Percentiles rank a stretch among this genome's conserved stretches.
Evolutionary conservation across 495 filamentous ascomycete species (phyloP).

Genomic region (Lasiosphaeria hispida): DNA sequence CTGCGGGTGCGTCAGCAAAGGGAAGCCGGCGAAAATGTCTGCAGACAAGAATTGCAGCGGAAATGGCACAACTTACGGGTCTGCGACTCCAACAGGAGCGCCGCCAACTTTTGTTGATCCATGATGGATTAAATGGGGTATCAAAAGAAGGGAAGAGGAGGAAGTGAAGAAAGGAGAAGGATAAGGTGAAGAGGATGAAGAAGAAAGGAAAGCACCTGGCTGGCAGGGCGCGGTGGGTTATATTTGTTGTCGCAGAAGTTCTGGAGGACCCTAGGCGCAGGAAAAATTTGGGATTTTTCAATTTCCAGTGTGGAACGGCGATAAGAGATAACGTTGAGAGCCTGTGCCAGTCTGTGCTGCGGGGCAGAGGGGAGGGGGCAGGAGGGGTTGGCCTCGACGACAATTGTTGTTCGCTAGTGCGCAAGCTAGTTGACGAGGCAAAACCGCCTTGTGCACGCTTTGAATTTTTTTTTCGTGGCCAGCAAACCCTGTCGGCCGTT

Average conservation of each 20-base stretch:
- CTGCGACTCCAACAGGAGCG: conserved; percentile 72
- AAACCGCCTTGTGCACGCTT: no score
- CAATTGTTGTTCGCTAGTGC: no score
- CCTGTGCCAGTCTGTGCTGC: conserved; percentile 3
- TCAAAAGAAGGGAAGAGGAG: conserved; percentile 21
- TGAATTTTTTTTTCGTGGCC: no score
- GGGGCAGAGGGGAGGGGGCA: conserved; percentile 9
- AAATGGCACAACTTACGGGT: conserved; percentile 59
- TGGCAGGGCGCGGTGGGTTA: conserved; percentile 5
- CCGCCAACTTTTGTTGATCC: conserved; percentile 71
- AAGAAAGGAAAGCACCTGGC: conserved; percentile 4
- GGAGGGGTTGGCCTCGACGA: no score
- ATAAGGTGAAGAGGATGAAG: neutral
- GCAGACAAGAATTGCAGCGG: neutral
- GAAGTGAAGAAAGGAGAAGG: conserved; percentile 14
- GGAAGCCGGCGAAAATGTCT: conserved; percentile 4
- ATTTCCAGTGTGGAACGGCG: conserved; percentile 29
- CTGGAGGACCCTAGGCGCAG: conserved; percentile 14
- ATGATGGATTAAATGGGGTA: conserved; percentile 44
- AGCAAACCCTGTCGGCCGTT: no score
- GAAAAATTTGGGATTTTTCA: conserved; percentile 26
- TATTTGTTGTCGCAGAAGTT: conserved; percentile 17
- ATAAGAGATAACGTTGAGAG: conserved; percentile 28
- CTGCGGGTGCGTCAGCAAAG: conserved; percentile 51
- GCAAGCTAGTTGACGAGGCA: neutral